Conservation (phyloP, 768 basidiomycete species). For the Lentinus tigrinus region DNA sequence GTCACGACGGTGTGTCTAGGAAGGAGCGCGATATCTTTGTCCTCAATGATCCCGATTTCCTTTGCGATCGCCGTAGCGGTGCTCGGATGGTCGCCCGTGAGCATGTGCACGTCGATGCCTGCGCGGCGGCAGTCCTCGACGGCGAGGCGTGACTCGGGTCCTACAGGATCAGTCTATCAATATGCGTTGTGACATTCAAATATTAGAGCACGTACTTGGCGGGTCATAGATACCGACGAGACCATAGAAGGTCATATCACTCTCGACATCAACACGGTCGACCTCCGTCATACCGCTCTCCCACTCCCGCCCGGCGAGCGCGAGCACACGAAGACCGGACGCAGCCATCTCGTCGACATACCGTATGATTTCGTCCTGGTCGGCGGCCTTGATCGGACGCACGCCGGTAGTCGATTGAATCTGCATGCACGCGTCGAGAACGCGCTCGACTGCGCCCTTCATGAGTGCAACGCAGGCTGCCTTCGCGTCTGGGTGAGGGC, state of each 20-base stretch:
- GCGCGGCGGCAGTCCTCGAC: not conserved
- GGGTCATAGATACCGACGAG: not conserved
- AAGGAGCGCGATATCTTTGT: not conserved
- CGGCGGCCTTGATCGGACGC: not conserved
- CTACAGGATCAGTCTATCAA: not conserved
- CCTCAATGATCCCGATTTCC: slow-evolving; percentile 54
- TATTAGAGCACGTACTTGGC: not conserved
- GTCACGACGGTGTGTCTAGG: not conserved
- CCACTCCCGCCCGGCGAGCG: slow-evolving; percentile 32
- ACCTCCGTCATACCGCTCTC: slow-evolving; percentile 19
- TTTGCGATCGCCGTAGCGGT: slow-evolving; percentile 31
- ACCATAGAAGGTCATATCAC: slow-evolving; percentile 40
- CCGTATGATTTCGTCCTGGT: slow-evolving; percentile 1
- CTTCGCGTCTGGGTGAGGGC: slow-evolving; percentile 4
- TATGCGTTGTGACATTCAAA: not conserved
- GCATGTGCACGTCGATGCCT: slow-evolving; percentile 2
- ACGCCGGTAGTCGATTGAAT: not conserved
- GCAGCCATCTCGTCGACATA: not conserved
- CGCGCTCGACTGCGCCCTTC: slow-evolving; percentile 36
- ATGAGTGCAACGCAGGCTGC: not conserved
- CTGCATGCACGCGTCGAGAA: slow-evolving; percentile 45
- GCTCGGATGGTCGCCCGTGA: slow-evolving; percentile 1
- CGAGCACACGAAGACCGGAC: slow-evolving; percentile 29
- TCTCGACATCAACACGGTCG: slow-evolving; percentile 45
- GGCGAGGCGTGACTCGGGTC: not conserved